A percentile compares a stretch with the other conserved stretches of the same genome.
Conservation (phyloP, 139 green algal species). For the Closterium sp. region DNA sequence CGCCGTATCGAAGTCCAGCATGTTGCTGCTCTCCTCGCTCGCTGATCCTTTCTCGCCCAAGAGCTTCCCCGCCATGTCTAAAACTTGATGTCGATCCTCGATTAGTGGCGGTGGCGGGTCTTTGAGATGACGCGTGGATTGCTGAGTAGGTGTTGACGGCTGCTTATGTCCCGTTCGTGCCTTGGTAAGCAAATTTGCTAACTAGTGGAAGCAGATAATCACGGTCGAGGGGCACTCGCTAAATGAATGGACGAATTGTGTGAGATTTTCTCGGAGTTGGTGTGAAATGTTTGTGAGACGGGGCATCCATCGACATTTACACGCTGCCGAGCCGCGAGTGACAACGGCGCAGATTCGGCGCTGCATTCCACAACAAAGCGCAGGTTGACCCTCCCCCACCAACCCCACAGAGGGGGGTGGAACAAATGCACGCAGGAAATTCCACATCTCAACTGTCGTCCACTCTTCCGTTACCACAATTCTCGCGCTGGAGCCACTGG, state of each 20-base stretch:
- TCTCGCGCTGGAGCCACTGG: no score
- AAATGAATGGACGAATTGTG: not conserved
- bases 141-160: not conserved
- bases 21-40: not conserved
- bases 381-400: no score
- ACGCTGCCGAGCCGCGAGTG: no score
- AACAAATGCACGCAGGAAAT: no score
- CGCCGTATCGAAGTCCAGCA: slow-evolving; percentile 18
- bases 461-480: no score
- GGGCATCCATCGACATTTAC: no score
- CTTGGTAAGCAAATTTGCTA: not conserved
- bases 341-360: no score
- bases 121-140: not conserved
- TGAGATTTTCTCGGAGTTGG: no score
- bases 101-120: not conserved
- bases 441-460: no score
- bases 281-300: no score
- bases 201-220: not conserved
- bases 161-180: not conserved
- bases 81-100: not conserved
- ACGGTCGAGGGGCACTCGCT: not conserved
- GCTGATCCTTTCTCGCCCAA: not conserved
- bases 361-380: no score
- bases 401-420: no score
- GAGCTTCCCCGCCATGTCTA: not conserved